Base-by-base conservation (phyloP, 148 eudicot genomes). In the Suaeda aralocaspica region DNA sequence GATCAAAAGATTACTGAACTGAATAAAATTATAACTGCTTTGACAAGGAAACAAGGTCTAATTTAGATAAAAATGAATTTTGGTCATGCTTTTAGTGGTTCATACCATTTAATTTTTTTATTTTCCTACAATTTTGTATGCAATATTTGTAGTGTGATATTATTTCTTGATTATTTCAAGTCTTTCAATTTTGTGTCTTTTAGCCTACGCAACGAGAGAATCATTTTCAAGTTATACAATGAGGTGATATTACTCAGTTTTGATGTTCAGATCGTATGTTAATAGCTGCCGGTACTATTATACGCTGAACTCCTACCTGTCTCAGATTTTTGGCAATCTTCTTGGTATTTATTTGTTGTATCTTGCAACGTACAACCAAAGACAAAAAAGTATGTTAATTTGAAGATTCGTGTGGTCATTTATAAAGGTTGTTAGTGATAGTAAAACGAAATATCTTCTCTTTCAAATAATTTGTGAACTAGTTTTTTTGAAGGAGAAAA, bases 31-130 rank as follows among this genome's bases (percentile, higher is more conserved):
- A 31, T 94, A 53, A 87, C 81, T 53, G 84, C 88, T 51, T 84
- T 91, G 41, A 80, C 89, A 24, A 89, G 92, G 81, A 94, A 91
- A 82, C 99, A 94, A 83, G 92, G 88, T 11, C 83, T 83, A 69
- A 82, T 41, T 4, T 39, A 36, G 41, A 36, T 36, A 3, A 36
- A n/a, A n/a, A n/a, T n/a, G n/a, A 8, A 36, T 36, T 3, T 36
- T 36, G 41, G 4, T 36, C 5, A 36, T 8, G 4, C 28, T 13
- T 52, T 2, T 52, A 52, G 28, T 19, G 18, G 57, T 52, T 22
- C 1, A 19, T 52, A 52, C 6, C 19, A 46, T 15, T 11, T 1
- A 46, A 42, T 0, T 42, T 46, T 6, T 12, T 46, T 46, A 0
- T 16, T 13, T 14, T 36, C 41, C 15, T 46, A 4, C 50, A 46